Evolutionary conservation across 345 rosid species (phyloP).

Genomic region (Camelina laxa): DNA sequence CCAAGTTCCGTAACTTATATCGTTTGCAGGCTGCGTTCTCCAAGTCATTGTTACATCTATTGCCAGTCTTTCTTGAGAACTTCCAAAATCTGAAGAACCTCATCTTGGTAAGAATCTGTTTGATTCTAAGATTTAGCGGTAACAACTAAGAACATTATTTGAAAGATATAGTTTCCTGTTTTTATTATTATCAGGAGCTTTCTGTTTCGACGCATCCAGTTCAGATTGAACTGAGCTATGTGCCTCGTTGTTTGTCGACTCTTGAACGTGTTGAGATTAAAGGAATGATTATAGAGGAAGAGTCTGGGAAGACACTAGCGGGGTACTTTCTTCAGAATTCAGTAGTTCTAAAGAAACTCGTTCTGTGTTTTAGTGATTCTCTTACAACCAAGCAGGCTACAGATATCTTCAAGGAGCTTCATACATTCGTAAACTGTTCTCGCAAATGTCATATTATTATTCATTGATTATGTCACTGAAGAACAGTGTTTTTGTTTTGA

Average conservation of each 20-base stretch:
- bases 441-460: too few species aligned
- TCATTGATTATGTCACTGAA: too few species aligned
- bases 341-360: background rate
- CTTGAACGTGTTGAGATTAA: background rate
- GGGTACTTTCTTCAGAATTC: background rate
- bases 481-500: too few species aligned
- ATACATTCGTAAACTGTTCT: too few species aligned
- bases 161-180: background rate
- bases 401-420: too few species aligned
- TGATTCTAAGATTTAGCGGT: background rate
- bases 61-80: background rate
- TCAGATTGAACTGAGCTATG: background rate
- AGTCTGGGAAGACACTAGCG: background rate
- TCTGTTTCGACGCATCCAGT: background rate
- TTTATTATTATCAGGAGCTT: background rate
- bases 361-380: background rate
- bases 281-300: background rate
- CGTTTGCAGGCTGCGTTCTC: background rate
- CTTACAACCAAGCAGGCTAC: background rate
- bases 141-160: background rate
- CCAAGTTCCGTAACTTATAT: background rate
- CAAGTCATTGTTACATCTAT: background rate
- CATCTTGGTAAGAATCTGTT: background rate
- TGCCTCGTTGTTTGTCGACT: background rate
- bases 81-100: background rate